A percentile compares a stretch with the other conserved stretches of the same genome.
These are phyloP conservation scores for Candida nemodendra DNA, from an alignment of 805 yeast species.

Conservation along the genomic window DNA sequence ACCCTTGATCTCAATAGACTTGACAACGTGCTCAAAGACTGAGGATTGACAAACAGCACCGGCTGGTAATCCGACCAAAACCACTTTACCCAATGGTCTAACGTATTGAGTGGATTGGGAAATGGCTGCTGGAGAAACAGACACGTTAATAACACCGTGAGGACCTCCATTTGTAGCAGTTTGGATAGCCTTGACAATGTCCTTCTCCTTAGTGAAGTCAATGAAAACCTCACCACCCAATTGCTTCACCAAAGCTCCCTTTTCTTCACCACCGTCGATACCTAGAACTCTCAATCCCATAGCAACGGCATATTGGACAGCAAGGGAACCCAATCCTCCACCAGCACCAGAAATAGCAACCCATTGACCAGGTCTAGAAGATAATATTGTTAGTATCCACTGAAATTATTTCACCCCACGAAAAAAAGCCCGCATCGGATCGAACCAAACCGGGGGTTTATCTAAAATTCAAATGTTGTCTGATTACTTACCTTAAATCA, in stretches of 20 bases:
- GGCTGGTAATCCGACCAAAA: conserved; percentile 71
- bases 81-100: conserved; percentile 60
- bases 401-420: too few species aligned
- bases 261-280: conserved; percentile 74
- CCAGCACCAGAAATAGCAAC: conserved; percentile 77
- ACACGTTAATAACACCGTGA: conserved; percentile 68
- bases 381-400: too few species aligned
- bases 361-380: conserved; percentile 63
- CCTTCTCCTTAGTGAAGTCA: conserved; percentile 49
- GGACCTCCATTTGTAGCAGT: conserved; percentile 51
- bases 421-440: too few species aligned
- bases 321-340: conserved; percentile 78
- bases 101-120: conserved; percentile 57
- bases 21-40: conserved; percentile 73
- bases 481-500: conserved; percentile 39
- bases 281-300: conserved; percentile 72
- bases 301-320: conserved; percentile 72
- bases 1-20: conserved; percentile 69
- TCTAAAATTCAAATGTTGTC: too few species aligned
- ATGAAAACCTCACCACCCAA: conserved; percentile 65
- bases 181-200: conserved; percentile 40
- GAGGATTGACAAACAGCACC: conserved; percentile 69
- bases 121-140: conserved; percentile 52
- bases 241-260: conserved; percentile 48
- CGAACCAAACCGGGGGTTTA: too few species aligned